Evolutionary conservation across 208 protist species (phyloP), one percentile per base, ranked within the genome.

Genomic region (Balamuthia mandrillaris): DNA sequence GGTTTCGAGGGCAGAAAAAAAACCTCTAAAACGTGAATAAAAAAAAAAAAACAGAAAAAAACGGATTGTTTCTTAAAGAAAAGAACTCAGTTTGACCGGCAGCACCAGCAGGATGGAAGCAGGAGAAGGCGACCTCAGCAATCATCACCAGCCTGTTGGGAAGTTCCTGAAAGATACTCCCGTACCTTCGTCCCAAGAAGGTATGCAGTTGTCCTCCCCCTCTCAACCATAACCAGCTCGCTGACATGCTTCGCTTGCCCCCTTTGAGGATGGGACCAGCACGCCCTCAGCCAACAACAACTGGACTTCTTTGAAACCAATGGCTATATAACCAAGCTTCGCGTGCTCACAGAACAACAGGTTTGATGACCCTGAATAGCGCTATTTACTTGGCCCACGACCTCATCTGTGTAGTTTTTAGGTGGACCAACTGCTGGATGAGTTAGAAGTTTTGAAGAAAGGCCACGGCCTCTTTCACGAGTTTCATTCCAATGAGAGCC

Each of bases 401-500:
- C 7, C 16, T 0, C 47, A 14, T 24, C 16, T 24, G 47, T 14
- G 21, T 18, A 21, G 47, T 54, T 14, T 54, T 3, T 14, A 68
- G 60, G 60, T 68, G 60, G 35, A 68, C 1, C 6, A 16, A 29
- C 29, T 68, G 2, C 21, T 68, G 35, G 60, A 29, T 5, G 60
- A 68, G 21, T 37, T 68, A 21, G 60, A 68, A 37, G 21, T 45
- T 9, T 45, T 68, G 1, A 0, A 37, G 60, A 68, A 16, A 35
- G 60, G 60, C 31, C 60, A 68, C 60, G 6, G 44, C 14, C 60
- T 42, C 60, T 68, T 68, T 35, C 70, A 79, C 70, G 70, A 79
- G 51, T 79, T 79, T 5, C 70, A 79, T n/a, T 6, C 70, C 51
- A 79, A 79, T 44, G 70, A 79, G 31, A 29, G 49, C 49, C 0